Percentiles rank a stretch among this genome's conserved stretches.
phyloP scores from a whole-genome alignment of 164 flowering plant species.

The Berberis vulgaris region DNA sequence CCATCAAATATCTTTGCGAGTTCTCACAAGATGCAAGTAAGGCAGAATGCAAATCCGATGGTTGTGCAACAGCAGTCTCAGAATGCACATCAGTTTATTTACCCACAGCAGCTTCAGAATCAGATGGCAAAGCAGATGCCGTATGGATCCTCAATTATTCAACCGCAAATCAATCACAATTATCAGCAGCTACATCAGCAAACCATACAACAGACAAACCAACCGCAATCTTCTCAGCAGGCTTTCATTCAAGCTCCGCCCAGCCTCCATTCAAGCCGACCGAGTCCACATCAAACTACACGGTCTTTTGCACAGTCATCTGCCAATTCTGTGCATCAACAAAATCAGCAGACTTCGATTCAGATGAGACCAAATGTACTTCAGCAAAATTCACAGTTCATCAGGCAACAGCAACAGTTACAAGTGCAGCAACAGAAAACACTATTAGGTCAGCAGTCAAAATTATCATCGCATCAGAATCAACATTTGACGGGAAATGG shows the following conservation, averaged over 20 bases:
- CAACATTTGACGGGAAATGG: constrained; percentile 13
- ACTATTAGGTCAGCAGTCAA: constrained; percentile 37
- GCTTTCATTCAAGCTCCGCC: constrained; percentile 38
- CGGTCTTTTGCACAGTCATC: constrained; percentile 42
- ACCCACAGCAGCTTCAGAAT: constrained; percentile 34
- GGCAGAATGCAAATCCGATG: constrained; percentile 40
- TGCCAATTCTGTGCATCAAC: constrained; percentile 37
- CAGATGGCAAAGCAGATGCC: constrained; percentile 29
- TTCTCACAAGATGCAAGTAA: constrained; percentile 41
- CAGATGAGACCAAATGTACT: constrained; percentile 40
- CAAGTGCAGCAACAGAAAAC: constrained; percentile 51
- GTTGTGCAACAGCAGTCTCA: constrained; percentile 46
- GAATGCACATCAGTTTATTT: constrained; percentile 19
- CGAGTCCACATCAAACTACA: constrained; percentile 29
- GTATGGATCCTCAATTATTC: constrained; percentile 38
- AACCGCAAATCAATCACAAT: constrained; percentile 35
- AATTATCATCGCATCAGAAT: constrained; percentile 46
- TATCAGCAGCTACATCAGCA: constrained; percentile 20
- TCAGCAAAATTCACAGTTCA: constrained; percentile 60
- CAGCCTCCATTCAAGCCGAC: constrained; percentile 19
- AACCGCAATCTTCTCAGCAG: constrained; percentile 55
- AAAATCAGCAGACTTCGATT: constrained; percentile 50
- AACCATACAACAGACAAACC: constrained; percentile 40
- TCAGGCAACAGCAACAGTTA: constrained; percentile 47
- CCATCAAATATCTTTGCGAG: constrained; percentile 37